A percentile compares a stretch with the other conserved stretches of the same genome.
Evolutionary conservation across 805 yeast species (phyloP).

Genomic region (Saturnispora besseyi): DNA sequence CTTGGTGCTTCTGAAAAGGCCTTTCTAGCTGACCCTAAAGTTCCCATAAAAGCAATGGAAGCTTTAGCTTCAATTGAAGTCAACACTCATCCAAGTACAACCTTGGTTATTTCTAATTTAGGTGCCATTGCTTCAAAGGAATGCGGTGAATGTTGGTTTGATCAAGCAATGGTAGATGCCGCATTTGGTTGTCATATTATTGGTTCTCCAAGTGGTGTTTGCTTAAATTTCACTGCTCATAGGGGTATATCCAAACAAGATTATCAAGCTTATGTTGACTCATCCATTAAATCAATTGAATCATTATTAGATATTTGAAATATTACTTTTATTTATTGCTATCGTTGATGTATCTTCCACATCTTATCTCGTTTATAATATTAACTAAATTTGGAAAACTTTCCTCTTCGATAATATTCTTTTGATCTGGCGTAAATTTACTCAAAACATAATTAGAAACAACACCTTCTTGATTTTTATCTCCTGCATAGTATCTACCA

Average conservation of each 20-base stretch:
- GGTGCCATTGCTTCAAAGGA: not conserved
- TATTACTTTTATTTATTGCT: not conserved
- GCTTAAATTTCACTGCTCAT: slow-evolving; percentile 8
- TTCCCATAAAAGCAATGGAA: not conserved
- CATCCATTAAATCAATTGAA: not conserved
- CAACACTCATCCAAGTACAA: slow-evolving; percentile 6
- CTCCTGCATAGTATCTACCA: slow-evolving; percentile 49
- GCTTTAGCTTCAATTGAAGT: not conserved
- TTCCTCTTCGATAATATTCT: slow-evolving; percentile 29
- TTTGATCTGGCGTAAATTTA: slow-evolving; percentile 40
- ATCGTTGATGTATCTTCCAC: slow-evolving; percentile 24
- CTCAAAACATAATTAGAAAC: slow-evolving; percentile 60
- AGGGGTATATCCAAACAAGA: slow-evolving; percentile 4
- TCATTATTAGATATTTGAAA: not conserved
- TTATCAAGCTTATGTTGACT: slow-evolving; percentile 4
- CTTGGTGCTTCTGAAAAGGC: slow-evolving; percentile 3
- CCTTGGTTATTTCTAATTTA: slow-evolving; percentile 11
- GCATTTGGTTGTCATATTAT: slow-evolving; percentile 10
- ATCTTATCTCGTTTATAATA: slow-evolving; percentile 29
- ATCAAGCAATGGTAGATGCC: slow-evolving; percentile 12
- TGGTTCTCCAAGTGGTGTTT: slow-evolving; percentile 1
- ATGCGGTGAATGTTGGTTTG: slow-evolving; percentile 7
- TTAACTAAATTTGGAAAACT: slow-evolving; percentile 35
- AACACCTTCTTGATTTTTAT: slow-evolving; percentile 20
- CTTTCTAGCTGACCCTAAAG: not conserved